Percentiles rank a stretch among this genome's conserved stretches.
phyloP scores from a whole-genome alignment of 1,284 basidiomycete species.

The Ustilago shanxiensis region DNA sequence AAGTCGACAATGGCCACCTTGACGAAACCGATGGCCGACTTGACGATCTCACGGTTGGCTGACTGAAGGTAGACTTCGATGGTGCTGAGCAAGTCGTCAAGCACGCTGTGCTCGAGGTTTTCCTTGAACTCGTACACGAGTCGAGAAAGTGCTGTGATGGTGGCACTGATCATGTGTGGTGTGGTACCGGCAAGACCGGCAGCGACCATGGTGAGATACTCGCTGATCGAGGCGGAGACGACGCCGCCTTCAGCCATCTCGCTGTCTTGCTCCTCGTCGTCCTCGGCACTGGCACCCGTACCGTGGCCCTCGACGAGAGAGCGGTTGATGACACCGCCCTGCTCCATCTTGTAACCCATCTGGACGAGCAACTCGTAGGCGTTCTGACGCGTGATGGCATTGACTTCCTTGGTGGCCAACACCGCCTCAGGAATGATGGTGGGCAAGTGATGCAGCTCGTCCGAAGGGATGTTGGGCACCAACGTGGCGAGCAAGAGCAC shows the following conservation, averaged over 20 bases:
- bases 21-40: conserved; percentile 92
- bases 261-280: conserved; percentile 56
- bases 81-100: conserved; percentile 87
- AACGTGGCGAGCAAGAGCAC: conserved; percentile 82
- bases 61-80: conserved; percentile 90
- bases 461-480: conserved; percentile 79
- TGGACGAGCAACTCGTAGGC: conserved; percentile 91
- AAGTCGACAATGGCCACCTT: conserved; percentile 93
- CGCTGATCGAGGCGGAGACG: conserved; percentile 85
- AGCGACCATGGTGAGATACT: conserved; percentile 96
- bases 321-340: conserved; percentile 86
- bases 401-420: conserved; percentile 97
- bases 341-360: conserved; percentile 92
- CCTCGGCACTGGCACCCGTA: conserved; percentile 26
- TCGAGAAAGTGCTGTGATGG: conserved; percentile 91
- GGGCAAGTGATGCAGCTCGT: conserved; percentile 85
- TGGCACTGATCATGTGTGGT: conserved; percentile 98
- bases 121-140: conserved; percentile 94
- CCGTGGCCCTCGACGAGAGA: conserved; percentile 77
- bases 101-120: conserved; percentile 80
- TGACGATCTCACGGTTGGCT: conserved; percentile 96
- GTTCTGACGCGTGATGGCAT: conserved; percentile 87
- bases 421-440: conserved; percentile 93
- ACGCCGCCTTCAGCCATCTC: conserved; percentile 45
- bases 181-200: conserved; percentile 92